These are phyloP conservation scores for Chlorella ohadii DNA, from an alignment of 139 green algal species.

Conservation along the genomic window DNA sequence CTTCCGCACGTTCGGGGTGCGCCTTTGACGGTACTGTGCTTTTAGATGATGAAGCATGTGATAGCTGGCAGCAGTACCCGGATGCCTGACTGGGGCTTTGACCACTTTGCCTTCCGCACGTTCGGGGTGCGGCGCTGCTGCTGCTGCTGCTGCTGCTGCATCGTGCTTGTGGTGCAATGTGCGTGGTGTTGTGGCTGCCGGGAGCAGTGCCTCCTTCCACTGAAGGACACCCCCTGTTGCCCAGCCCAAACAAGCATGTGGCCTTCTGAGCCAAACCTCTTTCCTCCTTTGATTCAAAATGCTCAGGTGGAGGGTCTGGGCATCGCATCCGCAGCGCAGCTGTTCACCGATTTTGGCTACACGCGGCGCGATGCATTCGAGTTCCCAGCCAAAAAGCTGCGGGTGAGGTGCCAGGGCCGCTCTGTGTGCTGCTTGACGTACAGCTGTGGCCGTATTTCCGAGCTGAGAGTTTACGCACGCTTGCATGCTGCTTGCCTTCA, in stretches of 20 bases:
- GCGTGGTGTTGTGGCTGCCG: background rate
- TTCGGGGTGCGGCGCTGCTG: slow-evolving; percentile 33
- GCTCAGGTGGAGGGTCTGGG: slow-evolving; percentile 41
- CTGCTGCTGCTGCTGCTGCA: background rate
- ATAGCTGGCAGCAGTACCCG: background rate
- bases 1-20: slow-evolving; percentile 50
- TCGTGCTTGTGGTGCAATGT: background rate
- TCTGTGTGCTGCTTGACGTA: no score
- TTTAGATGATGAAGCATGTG: no score
- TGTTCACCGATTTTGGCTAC: slow-evolving; percentile 56
- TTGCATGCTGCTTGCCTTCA: no score
- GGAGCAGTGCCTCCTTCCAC: background rate
- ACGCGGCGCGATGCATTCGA: slow-evolving; percentile 26
- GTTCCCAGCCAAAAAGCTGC: slow-evolving; percentile 55
- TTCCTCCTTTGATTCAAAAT: no score
- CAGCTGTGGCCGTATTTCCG: no score
- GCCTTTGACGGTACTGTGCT: no score
- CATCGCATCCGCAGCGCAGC: slow-evolving; percentile 34
- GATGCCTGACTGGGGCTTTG: slow-evolving; percentile 34
- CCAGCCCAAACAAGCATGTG: no score
- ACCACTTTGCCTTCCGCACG: slow-evolving; percentile 56
- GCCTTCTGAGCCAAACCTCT: no score
- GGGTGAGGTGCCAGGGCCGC: no score
- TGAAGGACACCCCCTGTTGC: no score
- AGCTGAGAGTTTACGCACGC: no score